Evolutionary conservation across 345 rosid species (phyloP).

Genomic region (Gossypium australe): DNA sequence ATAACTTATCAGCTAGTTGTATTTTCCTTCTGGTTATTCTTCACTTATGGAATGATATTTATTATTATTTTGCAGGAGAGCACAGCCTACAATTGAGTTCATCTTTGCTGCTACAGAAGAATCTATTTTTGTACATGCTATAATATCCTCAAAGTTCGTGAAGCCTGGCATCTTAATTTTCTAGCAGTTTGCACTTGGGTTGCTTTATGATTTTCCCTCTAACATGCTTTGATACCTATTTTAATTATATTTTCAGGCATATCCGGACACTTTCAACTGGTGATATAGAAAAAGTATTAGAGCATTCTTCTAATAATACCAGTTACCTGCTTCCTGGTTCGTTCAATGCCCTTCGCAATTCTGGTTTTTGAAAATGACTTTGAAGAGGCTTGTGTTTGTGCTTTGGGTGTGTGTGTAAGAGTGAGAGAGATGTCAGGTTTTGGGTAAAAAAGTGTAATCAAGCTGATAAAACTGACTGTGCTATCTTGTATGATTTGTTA

Average conservation of each 20-base stretch:
- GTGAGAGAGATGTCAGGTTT: not conserved
- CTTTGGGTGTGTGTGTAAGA: not conserved
- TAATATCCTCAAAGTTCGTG: constrained; percentile 87
- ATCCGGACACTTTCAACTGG: constrained; percentile 68
- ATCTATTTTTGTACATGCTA: constrained; percentile 81
- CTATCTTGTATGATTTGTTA: not conserved
- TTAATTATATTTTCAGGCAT: constrained; percentile 49
- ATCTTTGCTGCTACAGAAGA: constrained; percentile 94
- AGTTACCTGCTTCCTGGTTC: constrained; percentile 77
- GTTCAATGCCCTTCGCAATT: constrained; percentile 18
- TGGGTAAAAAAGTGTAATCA: not conserved
- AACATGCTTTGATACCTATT: constrained; percentile 16
- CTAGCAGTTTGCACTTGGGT: constrained; percentile 13
- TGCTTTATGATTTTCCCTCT: constrained; percentile 14
- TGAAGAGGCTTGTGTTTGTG: not conserved
- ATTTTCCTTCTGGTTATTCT: not conserved
- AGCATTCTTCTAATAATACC: constrained; percentile 54
- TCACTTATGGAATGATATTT: constrained; percentile 6
- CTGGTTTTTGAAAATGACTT: constrained; percentile 9
- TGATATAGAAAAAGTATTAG: constrained; percentile 63
- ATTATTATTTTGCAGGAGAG: constrained; percentile 60
- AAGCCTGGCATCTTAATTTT: constrained; percentile 17
- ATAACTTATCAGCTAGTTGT: not conserved
- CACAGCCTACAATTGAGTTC: constrained; percentile 81
- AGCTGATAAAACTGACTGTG: not conserved